Conservation (phyloP, 2,329 filamentous ascomycete genomes). For the Arthrobotrys sphaeroides region DNA sequence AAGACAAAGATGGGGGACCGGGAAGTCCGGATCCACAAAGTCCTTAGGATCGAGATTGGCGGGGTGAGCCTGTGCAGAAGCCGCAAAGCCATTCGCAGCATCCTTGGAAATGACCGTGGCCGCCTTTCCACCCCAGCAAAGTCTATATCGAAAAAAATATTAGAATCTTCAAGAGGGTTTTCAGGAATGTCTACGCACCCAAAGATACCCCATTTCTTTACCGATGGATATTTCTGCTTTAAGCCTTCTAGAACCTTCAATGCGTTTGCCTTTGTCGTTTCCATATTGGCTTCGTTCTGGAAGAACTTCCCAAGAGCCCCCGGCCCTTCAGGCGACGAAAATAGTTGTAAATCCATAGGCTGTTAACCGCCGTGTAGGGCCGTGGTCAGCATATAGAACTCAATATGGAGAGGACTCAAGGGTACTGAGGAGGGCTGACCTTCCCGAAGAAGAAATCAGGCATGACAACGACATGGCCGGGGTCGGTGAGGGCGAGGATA, state of each 20-base stretch:
- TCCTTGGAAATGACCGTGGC: constrained; percentile 20
- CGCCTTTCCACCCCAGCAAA: constrained; percentile 51
- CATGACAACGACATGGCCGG: constrained; percentile 72
- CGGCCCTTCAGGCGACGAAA: constrained; percentile 23
- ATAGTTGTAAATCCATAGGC: constrained; percentile 26
- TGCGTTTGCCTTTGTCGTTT: constrained; percentile 1
- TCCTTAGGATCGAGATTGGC: constrained; percentile 21
- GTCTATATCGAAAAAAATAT: neutral
- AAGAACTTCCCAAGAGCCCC: constrained; percentile 20
- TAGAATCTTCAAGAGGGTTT: neutral
- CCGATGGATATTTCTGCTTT: constrained; percentile 36
- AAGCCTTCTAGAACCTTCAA: constrained; percentile 24
- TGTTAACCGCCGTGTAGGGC: neutral
- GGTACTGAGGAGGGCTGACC: constrained; percentile 19
- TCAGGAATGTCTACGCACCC: constrained; percentile 10
- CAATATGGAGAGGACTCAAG: neutral
- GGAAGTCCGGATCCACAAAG: constrained; percentile 12
- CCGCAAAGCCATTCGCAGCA: neutral
- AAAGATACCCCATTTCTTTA: constrained; percentile 45
- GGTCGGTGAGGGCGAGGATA: constrained; percentile 44
- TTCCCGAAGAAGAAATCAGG: constrained; percentile 89
- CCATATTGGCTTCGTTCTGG: constrained; percentile 11
- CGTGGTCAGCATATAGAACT: neutral
- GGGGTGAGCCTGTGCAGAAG: constrained; percentile 43
- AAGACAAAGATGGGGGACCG: constrained; percentile 31